Base-by-base conservation (phyloP, 768 basidiomycete genomes). In the Amanita fuliginea region DNA sequence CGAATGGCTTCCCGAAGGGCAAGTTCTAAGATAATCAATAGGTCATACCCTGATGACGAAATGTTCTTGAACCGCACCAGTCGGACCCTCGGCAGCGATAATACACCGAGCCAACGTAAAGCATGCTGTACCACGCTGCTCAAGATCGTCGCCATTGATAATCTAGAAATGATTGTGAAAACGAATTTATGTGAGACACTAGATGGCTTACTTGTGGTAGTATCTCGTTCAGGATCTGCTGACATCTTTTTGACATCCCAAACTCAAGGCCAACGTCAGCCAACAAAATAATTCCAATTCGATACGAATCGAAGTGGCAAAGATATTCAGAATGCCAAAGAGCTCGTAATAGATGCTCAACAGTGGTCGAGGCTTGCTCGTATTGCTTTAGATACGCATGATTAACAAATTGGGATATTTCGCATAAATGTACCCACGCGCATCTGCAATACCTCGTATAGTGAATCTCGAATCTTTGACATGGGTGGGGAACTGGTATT, bases 311-410 rank as follows among this genome's bases (percentile, higher is more conserved):
- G 57, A 80, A 76, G 49, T 81, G 76, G 47, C 79, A 77, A 47
- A 86, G 76, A 59, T 86, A 87, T 62, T 92, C 87, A 0, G 88
- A 78, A 51, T 84, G 73, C 86, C 88, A 91, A 33, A 91, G 61
- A 1, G 83, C 77, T 50, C 73, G 78, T 22, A 93, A 66, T 21
- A 92, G 67, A 36, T 77, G 75, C 24, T 87, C 80, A 14, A 88
- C 72, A 1, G 77, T 70, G 19, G 72, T 68, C 18, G 79, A 68
- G 6, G 75, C 75, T 66, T 89, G 82, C 49, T 80, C 79, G 22
- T 67, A 72, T 59, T 77, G 71, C 89, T 91, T 42, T 30, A 32
- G 44, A 21, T 42, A 42, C 45, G 28, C 36, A 32, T 21, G 50
- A 26, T 6, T 52, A 54, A 39, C 14, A 32, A 32, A 43, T 53